These are phyloP conservation scores for Collariella sp. DNA, from an alignment of 495 filamentous ascomycete species.

Conservation along the genomic window DNA sequence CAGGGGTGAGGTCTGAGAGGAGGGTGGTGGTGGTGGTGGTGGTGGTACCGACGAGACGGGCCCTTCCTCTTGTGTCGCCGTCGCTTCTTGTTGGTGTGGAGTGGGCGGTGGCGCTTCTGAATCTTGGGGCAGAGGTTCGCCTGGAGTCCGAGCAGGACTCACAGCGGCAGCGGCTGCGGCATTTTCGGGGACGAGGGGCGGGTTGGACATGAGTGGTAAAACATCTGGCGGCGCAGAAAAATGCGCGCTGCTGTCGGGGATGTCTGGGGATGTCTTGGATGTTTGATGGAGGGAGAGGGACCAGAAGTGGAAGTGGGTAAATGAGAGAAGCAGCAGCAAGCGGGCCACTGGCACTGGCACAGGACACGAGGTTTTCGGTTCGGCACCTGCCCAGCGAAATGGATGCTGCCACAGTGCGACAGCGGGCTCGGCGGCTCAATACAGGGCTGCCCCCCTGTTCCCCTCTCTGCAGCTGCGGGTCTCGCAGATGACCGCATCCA, in stretches of 20 bases:
- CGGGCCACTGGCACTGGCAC: neutral
- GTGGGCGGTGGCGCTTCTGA: constrained; percentile 8
- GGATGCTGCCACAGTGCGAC: too few species aligned
- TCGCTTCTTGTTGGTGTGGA: constrained; percentile 6
- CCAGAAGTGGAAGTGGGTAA: too few species aligned
- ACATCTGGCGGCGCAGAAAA: constrained; percentile 37
- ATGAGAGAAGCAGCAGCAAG: neutral
- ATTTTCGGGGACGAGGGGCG: constrained; percentile 37
- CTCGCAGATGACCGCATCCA: neutral
- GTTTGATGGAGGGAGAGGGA: neutral
- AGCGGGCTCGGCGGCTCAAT: too few species aligned
- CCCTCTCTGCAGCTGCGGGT: neutral
- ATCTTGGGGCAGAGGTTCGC: constrained; percentile 7
- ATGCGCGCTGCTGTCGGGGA: neutral
- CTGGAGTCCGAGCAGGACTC: constrained; percentile 31
- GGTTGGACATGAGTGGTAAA: constrained; percentile 41
- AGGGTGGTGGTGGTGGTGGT: constrained; percentile 19
- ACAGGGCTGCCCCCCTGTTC: too few species aligned
- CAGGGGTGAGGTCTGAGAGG: constrained; percentile 19
- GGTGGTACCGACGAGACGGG: constrained; percentile 23
- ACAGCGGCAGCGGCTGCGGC: constrained; percentile 42
- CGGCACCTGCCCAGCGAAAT: neutral
- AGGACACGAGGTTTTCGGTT: neutral
- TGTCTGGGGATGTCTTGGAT: neutral
- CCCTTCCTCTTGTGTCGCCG: constrained; percentile 13